Evolutionary conservation across 768 basidiomycete genomes (phyloP).

Genomic region (Dioszegia hungarica): DNA sequence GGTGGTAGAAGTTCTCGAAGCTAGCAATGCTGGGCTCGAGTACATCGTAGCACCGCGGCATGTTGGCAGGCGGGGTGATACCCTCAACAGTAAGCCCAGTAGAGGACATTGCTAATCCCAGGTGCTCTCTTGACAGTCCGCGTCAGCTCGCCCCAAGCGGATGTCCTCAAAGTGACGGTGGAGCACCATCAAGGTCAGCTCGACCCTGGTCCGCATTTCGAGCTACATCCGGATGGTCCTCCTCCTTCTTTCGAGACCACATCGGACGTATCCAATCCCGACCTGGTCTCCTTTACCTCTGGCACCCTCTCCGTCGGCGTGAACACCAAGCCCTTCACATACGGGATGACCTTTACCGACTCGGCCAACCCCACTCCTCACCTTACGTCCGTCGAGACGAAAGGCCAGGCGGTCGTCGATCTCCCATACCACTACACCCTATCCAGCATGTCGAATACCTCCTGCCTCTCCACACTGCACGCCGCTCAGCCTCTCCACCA

Average conservation of each 20-base stretch:
- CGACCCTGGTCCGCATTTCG: no score
- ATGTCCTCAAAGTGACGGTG: constrained; percentile 44
- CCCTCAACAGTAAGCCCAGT: constrained; percentile 48
- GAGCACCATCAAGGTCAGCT: constrained; percentile 39
- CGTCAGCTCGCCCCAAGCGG: constrained; percentile 40
- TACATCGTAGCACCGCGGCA: constrained; percentile 55
- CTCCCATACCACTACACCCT: constrained; percentile 39
- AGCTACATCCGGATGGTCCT: no score
- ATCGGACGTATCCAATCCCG: no score
- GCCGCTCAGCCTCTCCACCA: constrained; percentile 18
- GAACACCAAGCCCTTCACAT: constrained; percentile 11
- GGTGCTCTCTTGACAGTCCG: constrained; percentile 54
- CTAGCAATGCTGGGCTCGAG: constrained; percentile 55
- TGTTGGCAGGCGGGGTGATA: constrained; percentile 40
- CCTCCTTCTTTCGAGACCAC: no score
- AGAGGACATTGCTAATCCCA: constrained; percentile 1
- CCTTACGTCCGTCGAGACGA: constrained; percentile 22
- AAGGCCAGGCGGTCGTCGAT: constrained; percentile 43
- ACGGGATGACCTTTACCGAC: constrained; percentile 23
- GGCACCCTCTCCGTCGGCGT: constrained; percentile 12
- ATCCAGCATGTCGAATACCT: constrained; percentile 53
- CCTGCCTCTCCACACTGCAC: constrained; percentile 56
- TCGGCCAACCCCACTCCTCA: not conserved
- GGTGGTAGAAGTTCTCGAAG: constrained; percentile 54
- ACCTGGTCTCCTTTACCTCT: constrained; percentile 35